These are phyloP conservation scores for Citrullus colocynthis DNA, from an alignment of 306 rosid species.

Conservation along the genomic window DNA sequence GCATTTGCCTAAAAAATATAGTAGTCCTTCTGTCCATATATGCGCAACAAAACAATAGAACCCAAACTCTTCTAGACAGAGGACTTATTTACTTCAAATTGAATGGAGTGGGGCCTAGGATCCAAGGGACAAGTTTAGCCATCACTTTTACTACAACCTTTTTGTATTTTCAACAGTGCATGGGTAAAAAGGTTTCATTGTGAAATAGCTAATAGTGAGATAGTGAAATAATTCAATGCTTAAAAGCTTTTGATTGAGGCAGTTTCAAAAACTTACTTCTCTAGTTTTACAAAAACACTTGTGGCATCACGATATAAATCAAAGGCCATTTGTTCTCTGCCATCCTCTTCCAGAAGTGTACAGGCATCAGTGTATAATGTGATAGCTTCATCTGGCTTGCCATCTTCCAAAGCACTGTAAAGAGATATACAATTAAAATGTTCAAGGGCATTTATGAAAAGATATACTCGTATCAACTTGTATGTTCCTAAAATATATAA, in stretches of 20 bases:
- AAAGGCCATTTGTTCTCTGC: constrained; percentile 90
- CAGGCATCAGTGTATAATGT: constrained; percentile 78
- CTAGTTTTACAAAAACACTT: constrained; percentile 54
- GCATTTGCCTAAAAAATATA: not conserved
- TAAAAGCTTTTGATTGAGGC: not conserved
- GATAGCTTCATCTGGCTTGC: constrained; percentile 71
- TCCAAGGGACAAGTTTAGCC: not conserved
- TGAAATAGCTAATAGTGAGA: not conserved
- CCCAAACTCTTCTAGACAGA: not conserved
- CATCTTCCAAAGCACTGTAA: constrained; percentile 77
- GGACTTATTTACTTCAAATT: not conserved
- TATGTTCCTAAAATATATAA: not conserved
- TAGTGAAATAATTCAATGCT: not conserved
- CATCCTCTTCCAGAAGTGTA: constrained; percentile 82
- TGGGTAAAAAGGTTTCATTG: not conserved
- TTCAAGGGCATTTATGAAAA: not conserved
- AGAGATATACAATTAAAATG: constrained; percentile 2
- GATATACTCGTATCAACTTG: not conserved
- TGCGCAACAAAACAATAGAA: not conserved
- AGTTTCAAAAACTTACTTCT: constrained; percentile 53
- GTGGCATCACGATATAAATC: constrained; percentile 80
- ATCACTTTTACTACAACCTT: not conserved
- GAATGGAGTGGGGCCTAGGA: not conserved
- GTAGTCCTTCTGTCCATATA: not conserved
- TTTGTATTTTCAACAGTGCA: not conserved